phyloP scores from a whole-genome alignment of 2,329 filamentous ascomycete species.

The Mollisia scopiformis region DNA sequence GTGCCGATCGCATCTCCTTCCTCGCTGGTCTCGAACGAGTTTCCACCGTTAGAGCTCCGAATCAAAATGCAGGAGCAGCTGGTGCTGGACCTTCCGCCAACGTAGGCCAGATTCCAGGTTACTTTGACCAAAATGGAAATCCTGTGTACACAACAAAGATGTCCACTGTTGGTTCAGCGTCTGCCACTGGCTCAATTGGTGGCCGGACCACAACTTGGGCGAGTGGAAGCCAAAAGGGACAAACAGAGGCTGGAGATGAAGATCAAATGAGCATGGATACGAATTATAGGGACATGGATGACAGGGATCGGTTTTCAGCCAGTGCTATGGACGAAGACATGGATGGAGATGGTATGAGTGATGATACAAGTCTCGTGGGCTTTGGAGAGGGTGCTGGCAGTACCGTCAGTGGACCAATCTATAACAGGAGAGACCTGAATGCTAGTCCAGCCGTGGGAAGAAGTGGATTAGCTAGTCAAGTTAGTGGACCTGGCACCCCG shows the following conservation, averaged over 20 bases:
- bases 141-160: conserved; percentile 70
- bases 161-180: conserved; percentile 90
- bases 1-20: conserved; percentile 92
- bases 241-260: conserved; percentile 59
- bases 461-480: conserved; percentile 26
- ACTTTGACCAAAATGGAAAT: conserved; percentile 79
- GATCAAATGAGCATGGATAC: conserved; percentile 69
- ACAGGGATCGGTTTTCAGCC: conserved; percentile 41
- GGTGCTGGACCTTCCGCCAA: conserved; percentile 27
- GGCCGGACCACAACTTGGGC: conserved; percentile 66
- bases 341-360: conserved; percentile 67
- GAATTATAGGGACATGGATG: conserved; percentile 52
- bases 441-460: conserved; percentile 41
- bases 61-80: conserved; percentile 37
- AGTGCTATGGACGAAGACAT: conserved; percentile 50
- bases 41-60: conserved; percentile 64
- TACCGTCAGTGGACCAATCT: conserved; percentile 79
- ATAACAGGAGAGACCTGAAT: conserved; percentile 51
- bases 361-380: conserved; percentile 85
- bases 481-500: conserved; percentile 27
- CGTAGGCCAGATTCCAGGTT: conserved; percentile 57
- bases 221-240: conserved; percentile 56
- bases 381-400: conserved; percentile 92
- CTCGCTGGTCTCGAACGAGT: conserved; percentile 90
- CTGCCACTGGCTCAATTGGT: conserved; percentile 79